Evolutionary conservation across 208 protist genomes (phyloP).

Genomic region (Acanthamoeba divionensis): DNA sequence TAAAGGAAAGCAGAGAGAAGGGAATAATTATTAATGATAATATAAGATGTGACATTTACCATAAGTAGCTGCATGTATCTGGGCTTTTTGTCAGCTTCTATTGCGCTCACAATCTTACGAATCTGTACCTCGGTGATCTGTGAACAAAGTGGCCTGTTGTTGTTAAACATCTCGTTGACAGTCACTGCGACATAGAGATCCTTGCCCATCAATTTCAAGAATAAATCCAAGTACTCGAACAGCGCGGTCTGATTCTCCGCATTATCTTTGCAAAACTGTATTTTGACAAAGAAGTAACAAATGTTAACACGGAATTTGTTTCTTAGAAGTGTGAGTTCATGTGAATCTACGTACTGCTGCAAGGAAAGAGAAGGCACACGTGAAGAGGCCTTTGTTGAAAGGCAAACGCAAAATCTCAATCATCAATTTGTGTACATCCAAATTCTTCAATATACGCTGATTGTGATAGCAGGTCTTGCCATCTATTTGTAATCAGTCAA

Average conservation of each 20-base stretch:
- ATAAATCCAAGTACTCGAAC: conserved; percentile 42
- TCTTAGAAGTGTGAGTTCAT: too few species aligned
- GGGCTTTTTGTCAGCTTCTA: neutral
- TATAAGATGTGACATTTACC: neutral
- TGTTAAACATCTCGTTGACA: conserved; percentile 52
- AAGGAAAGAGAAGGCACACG: neutral
- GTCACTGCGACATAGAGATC: neutral
- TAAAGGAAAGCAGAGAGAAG: too few species aligned
- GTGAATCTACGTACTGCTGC: neutral
- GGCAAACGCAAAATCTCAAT: conserved; percentile 9
- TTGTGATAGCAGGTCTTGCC: too few species aligned
- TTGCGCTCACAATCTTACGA: conserved; percentile 19
- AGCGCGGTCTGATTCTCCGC: conserved; percentile 9
- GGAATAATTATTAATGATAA: too few species aligned
- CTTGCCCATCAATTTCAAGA: conserved; percentile 36
- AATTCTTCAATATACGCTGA: conserved; percentile 27
- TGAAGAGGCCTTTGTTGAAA: conserved; percentile 9
- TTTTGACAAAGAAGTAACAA: too few species aligned
- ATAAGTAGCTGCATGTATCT: conserved; percentile 31
- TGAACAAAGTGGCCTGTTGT: conserved; percentile 38
- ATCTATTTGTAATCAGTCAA: too few species aligned
- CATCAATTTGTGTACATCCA: neutral
- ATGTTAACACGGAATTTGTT: too few species aligned
- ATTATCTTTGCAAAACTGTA: conserved; percentile 51
- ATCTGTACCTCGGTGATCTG: conserved; percentile 44